Evolutionary conservation across 2,329 filamentous ascomycete genomes (phyloP).

Genomic region (Monosporascus sp.): DNA sequence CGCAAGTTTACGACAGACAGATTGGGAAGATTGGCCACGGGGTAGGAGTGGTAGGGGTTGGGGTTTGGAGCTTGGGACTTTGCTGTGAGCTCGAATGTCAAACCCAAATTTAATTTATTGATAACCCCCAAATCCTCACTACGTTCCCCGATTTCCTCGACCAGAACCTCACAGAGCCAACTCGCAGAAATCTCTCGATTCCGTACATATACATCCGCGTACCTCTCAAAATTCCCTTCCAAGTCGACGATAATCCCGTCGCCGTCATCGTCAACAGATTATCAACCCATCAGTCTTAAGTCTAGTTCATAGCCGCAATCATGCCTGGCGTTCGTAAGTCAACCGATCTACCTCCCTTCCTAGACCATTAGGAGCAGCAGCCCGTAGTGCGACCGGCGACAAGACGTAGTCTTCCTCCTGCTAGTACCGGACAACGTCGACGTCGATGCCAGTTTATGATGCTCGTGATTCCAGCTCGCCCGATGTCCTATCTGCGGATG

Average conservation of each 20-base stretch:
- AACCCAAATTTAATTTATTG: too few relatives aligned
- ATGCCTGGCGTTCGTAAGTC: conserved; percentile 52
- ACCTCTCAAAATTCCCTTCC: background rate
- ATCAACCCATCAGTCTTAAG: background rate
- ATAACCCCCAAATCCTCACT: too few relatives aligned
- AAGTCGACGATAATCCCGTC: background rate
- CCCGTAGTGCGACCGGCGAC: background rate
- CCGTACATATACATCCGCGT: background rate
- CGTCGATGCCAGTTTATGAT: background rate
- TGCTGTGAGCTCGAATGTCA: too few relatives aligned
- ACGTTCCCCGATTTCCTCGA: background rate
- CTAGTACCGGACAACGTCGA: background rate
- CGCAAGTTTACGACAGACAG: background rate
- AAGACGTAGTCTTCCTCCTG: background rate
- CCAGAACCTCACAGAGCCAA: background rate
- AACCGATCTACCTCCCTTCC: conserved; percentile 5
- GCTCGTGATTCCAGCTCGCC: too few relatives aligned
- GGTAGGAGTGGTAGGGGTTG: too few relatives aligned
- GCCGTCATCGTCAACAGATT: background rate
- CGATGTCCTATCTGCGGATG: background rate
- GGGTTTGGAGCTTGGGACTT: too few relatives aligned
- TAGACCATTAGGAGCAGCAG: background rate
- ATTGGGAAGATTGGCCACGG: too few relatives aligned
- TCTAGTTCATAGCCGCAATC: conserved; percentile 23
- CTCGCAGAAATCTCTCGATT: background rate